phyloP scores from a whole-genome alignment of 139 green algal species.

The Parachlorella kessleri region DNA sequence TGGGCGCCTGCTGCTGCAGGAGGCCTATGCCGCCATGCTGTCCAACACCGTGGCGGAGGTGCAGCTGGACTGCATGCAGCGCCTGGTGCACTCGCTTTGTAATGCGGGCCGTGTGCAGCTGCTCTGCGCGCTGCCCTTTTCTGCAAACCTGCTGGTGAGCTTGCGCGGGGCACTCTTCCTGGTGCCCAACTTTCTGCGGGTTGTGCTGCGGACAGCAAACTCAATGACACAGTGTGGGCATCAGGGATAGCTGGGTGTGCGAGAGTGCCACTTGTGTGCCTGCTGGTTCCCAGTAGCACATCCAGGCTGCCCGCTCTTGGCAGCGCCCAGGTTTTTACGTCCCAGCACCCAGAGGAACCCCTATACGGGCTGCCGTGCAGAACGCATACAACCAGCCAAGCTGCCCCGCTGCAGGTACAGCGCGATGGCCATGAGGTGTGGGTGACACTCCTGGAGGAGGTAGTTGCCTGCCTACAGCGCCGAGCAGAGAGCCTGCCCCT shows the following conservation, averaged over 20 bases:
- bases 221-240: too few species aligned
- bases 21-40: slow-evolving; percentile 45
- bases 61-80: slow-evolving; percentile 42
- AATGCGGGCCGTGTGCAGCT: slow-evolving; percentile 3
- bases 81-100: slow-evolving; percentile 29
- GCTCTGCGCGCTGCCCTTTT: slow-evolving; percentile 38
- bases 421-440: background rate
- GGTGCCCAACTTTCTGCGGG: too few species aligned
- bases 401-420: background rate
- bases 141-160: slow-evolving; percentile 11
- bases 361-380: too few species aligned
- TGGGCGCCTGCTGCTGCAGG: slow-evolving; percentile 16
- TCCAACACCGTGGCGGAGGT: slow-evolving; percentile 28
- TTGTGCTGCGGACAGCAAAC: too few species aligned
- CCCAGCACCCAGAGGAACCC: too few species aligned
- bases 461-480: slow-evolving; percentile 14
- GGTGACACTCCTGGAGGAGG: slow-evolving; percentile 40
- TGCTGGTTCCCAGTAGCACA: too few species aligned
- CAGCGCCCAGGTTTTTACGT: too few species aligned
- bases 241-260: too few species aligned
- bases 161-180: too few species aligned
- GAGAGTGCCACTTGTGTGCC: too few species aligned
- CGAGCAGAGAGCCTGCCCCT: slow-evolving; percentile 26
- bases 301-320: too few species aligned
- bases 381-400: background rate